A percentile compares a stretch with the other conserved stretches of the same genome.
Conservation (phyloP, 1,139 yeast genomes). For the Meyerozyma smithsonii region DNA sequence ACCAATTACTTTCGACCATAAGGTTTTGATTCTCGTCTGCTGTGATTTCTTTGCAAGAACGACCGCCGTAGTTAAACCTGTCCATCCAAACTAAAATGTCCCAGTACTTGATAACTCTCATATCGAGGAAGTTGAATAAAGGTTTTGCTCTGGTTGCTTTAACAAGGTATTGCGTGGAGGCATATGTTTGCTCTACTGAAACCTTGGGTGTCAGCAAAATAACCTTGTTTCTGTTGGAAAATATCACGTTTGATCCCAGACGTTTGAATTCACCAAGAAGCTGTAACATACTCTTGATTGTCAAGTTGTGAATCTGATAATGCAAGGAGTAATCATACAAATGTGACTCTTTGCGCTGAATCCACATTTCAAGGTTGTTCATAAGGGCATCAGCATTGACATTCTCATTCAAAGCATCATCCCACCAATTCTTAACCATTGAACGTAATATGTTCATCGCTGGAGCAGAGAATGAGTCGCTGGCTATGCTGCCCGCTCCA, state of each 20-base stretch:
- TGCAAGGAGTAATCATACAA: conserved; percentile 77
- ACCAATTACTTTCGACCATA: conserved; percentile 72
- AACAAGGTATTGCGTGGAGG: conserved; percentile 84
- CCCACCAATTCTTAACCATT: conserved; percentile 92
- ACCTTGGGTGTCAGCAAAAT: conserved; percentile 71
- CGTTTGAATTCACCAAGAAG: conserved; percentile 74
- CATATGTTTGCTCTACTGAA: conserved; percentile 83
- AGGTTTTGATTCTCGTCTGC: conserved; percentile 54
- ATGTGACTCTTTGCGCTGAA: conserved; percentile 66
- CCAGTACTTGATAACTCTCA: conserved; percentile 78
- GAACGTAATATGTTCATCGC: conserved; percentile 67
- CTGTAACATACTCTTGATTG: conserved; percentile 80
- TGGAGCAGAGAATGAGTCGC: conserved; percentile 75
- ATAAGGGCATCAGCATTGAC: conserved; percentile 80
- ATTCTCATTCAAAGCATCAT: conserved; percentile 69
- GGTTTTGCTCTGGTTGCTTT: conserved; percentile 80
- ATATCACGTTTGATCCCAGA: conserved; percentile 73
- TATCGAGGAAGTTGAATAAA: conserved; percentile 74
- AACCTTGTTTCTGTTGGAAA: conserved; percentile 75
- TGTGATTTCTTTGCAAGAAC: conserved; percentile 60
- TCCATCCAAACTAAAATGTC: conserved; percentile 94
- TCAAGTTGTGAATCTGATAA: conserved; percentile 82
- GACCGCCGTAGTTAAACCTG: conserved; percentile 80
- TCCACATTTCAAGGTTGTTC: conserved; percentile 83
- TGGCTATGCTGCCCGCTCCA: conserved; percentile 56